Evolutionary conservation across 169 alveolate genomes (phyloP), one percentile per base, ranked within the genome.

Genomic region (Eimeria mitis): DNA sequence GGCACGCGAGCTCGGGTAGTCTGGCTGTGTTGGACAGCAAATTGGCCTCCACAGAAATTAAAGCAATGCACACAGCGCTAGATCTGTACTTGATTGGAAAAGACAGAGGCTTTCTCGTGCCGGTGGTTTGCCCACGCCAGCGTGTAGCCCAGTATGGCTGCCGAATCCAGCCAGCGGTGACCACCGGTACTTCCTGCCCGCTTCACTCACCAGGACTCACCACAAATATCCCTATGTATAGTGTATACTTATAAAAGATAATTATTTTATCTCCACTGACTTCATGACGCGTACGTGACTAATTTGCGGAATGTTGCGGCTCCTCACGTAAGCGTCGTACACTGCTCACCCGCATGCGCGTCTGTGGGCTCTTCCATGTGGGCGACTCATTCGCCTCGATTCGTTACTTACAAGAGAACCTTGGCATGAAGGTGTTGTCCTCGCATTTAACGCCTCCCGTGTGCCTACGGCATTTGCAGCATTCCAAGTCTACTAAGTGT

Each of bases 181-280:
- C 88, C 88, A 78, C 88, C 88, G 88, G 88, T 78, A 44, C 47
- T 49, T 28, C 47, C 68, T 5, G 28, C 68, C 44, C 88, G 49
- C n/a, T 47, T 47, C 88, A 73, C 83, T 40, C 54, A 40, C 52
- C n/a, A 5, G 54, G 11, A 25, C 34, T 37, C 83, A 73, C 52
- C 40, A 40, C 54, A 23, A 6, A 40, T 40, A 40, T 11, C 79
- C 79, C 7, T 13, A 70, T 16, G 31, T 8, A 34, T 47, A 28
- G 28, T 34, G 52, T 34, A 37, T 4, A 34, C 6, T 13, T 28
- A n/a, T 65, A n/a, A 13, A 65, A 65, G 16, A 59, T 65, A 9
- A 42, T 5, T 65, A 31, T 8, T 65, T 19, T n/a, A n/a, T n/a
- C 14, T 65, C 75, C 37, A 65, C 75, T 65, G 75, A 31, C 40